A percentile compares a stretch with the other conserved stretches of the same genome.
Conservation (phyloP, 495 filamentous ascomycete species). For the Penicillium taxi region DNA sequence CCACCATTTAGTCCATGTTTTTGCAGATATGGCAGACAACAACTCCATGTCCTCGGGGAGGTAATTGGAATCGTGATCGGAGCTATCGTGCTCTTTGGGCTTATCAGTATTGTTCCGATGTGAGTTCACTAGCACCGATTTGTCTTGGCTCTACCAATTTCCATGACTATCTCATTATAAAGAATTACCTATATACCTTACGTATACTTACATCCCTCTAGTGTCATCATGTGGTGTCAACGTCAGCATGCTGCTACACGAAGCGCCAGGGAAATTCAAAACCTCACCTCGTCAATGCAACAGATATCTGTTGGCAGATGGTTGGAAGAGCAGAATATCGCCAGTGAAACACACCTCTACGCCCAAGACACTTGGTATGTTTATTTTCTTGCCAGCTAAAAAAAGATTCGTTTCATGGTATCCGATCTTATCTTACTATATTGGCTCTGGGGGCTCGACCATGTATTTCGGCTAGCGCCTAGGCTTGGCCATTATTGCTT, state of each 20-base stretch:
- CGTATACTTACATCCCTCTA: no score
- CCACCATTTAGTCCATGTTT: no score
- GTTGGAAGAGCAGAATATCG: not conserved
- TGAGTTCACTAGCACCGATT: slow-evolving; percentile 16
- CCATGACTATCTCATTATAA: no score
- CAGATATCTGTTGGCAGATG: slow-evolving; percentile 1
- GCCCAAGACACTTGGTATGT: not conserved
- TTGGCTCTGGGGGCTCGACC: no score
- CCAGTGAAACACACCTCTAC: not conserved
- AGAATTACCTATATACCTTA: no score
- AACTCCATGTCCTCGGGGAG: slow-evolving; percentile 18
- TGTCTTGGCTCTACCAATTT: slow-evolving; percentile 5
- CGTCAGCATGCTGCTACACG: slow-evolving; percentile 12
- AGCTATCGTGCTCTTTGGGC: slow-evolving; percentile 22
- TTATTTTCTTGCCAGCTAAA: no score
- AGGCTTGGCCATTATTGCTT: not conserved
- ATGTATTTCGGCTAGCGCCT: not conserved
- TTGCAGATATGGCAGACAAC: slow-evolving; percentile 21
- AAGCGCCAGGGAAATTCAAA: not conserved
- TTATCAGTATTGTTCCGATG: slow-evolving; percentile 30
- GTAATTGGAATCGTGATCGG: slow-evolving; percentile 32
- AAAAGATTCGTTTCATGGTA: no score
- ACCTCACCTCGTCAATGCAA: slow-evolving; percentile 2
- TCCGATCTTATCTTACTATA: no score
- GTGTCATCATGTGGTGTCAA: slow-evolving; percentile 21